A percentile compares a stretch with the other conserved stretches of the same genome.
Conservation (phyloP, 768 basidiomycete species). For the Psilocybe azurescens region DNA sequence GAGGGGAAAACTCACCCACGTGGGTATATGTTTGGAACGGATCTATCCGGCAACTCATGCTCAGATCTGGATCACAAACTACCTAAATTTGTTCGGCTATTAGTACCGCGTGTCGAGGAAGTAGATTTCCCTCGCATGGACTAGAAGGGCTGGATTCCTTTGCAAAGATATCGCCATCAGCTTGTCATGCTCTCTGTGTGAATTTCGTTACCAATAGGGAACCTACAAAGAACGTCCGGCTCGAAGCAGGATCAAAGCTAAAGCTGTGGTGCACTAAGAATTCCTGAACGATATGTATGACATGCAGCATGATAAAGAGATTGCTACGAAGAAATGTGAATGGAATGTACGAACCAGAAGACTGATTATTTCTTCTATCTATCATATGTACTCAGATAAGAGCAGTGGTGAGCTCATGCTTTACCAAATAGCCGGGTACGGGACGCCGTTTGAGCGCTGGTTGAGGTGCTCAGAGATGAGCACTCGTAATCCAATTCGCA, state of each 20-base stretch:
- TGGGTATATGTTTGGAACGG: constrained; percentile 8
- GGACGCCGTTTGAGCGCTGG: constrained; percentile 6
- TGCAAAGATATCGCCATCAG: neutral
- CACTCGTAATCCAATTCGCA: neutral
- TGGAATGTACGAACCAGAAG: neutral
- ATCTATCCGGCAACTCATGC: constrained; percentile 11
- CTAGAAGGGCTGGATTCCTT: neutral
- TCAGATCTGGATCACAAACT: neutral
- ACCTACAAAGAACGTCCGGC: constrained; percentile 13
- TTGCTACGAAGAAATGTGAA: too few species aligned
- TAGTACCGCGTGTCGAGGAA: constrained; percentile 9
- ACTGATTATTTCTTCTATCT: neutral
- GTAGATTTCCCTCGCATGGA: neutral
- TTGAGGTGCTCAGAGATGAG: neutral
- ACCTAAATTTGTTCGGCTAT: constrained; percentile 11
- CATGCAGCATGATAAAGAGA: neutral
- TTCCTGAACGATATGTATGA: neutral
- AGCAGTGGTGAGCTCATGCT: neutral
- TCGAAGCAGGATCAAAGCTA: neutral
- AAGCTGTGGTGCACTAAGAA: neutral
- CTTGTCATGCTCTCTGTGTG: constrained; percentile 10
- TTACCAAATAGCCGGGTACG: neutral
- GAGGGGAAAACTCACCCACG: constrained; percentile 13
- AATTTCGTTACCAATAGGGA: constrained; percentile 18
- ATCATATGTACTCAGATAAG: neutral